Percentiles rank a stretch among this genome's conserved stretches.
Conservation (phyloP, 352 stramenopile genomes). For the Phytophthora foliorum region DNA sequence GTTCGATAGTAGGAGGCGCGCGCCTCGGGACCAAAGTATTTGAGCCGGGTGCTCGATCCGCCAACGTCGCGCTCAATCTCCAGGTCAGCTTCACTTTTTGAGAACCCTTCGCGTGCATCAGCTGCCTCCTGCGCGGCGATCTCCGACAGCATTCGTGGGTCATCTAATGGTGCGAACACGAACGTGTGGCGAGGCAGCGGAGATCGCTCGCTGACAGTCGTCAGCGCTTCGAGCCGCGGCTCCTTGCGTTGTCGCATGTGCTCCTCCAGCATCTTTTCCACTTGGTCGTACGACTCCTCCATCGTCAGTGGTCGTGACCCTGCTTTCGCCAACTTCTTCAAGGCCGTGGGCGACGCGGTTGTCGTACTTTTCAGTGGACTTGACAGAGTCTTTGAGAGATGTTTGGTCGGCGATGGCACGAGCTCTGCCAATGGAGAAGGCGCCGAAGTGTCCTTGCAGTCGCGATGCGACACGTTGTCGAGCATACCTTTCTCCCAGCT, state of each 20-base stretch:
- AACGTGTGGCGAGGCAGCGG: slow-evolving; percentile 30
- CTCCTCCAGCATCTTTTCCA: slow-evolving; percentile 59
- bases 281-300: slow-evolving; percentile 54
- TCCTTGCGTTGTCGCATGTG: slow-evolving; percentile 42
- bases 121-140: slow-evolving; percentile 27
- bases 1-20: slow-evolving; percentile 64
- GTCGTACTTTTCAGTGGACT: slow-evolving; percentile 2
- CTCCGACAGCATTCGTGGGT: slow-evolving; percentile 46
- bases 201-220: slow-evolving; percentile 9
- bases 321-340: slow-evolving; percentile 11
- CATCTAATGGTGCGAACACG: slow-evolving; percentile 53
- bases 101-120: slow-evolving; percentile 22
- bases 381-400: not conserved
- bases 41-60: slow-evolving; percentile 18
- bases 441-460: slow-evolving; percentile 17
- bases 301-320: slow-evolving; percentile 40
- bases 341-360: not conserved
- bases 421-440: too few species aligned
- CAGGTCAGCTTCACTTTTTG: slow-evolving; percentile 32
- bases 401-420: slow-evolving; percentile 19
- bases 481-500: slow-evolving; percentile 68
- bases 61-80: slow-evolving; percentile 20
- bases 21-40: slow-evolving; percentile 62
- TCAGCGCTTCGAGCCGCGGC: slow-evolving; percentile 25
- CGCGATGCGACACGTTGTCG: slow-evolving; percentile 27